Evolutionary conservation across 192 early-diverging fungal genomes (phyloP).

Genomic region (Coemansia sp.): DNA sequence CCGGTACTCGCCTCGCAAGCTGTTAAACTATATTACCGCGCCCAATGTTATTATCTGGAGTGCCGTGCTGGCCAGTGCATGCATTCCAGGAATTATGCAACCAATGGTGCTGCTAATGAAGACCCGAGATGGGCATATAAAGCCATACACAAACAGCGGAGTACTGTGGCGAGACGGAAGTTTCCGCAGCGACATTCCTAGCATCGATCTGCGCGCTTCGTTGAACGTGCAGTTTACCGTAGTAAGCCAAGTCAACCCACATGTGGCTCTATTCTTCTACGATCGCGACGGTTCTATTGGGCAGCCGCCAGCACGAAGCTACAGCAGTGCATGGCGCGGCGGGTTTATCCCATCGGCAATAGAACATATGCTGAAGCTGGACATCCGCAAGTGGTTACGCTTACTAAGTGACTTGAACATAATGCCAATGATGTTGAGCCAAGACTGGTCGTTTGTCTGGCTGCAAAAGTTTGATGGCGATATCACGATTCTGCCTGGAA

Average conservation of each 20-base stretch:
- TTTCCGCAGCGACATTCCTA: conserved; percentile 78
- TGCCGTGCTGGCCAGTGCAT: conserved; percentile 83
- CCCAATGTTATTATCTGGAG: conserved; percentile 85
- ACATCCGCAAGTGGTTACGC: conserved; percentile 83
- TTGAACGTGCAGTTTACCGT: conserved; percentile 87
- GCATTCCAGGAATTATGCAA: conserved; percentile 80
- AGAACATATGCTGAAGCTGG: conserved; percentile 80
- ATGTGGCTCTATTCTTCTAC: conserved; percentile 85
- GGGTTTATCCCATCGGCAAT: conserved; percentile 80
- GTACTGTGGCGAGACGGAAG: conserved; percentile 85
- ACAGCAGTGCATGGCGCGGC: conserved; percentile 78
- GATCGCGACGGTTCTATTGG: conserved; percentile 75
- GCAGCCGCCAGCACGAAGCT: conserved; percentile 66
- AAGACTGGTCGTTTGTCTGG: conserved; percentile 82
- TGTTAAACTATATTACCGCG: conserved; percentile 85
- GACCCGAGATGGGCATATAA: conserved; percentile 60
- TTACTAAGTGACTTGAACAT: conserved; percentile 77
- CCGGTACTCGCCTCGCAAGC: conserved; percentile 75
- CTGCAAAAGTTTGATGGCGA: conserved; percentile 90
- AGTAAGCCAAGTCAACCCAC: conserved; percentile 87
- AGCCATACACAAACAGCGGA: conserved; percentile 72
- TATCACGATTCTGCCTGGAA: conserved; percentile 75
- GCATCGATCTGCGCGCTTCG: conserved; percentile 67
- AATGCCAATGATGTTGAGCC: conserved; percentile 71
- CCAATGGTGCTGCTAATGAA: conserved; percentile 84